Conservation (phyloP, 805 yeast species). For the Komagataella phaffii region DNA sequence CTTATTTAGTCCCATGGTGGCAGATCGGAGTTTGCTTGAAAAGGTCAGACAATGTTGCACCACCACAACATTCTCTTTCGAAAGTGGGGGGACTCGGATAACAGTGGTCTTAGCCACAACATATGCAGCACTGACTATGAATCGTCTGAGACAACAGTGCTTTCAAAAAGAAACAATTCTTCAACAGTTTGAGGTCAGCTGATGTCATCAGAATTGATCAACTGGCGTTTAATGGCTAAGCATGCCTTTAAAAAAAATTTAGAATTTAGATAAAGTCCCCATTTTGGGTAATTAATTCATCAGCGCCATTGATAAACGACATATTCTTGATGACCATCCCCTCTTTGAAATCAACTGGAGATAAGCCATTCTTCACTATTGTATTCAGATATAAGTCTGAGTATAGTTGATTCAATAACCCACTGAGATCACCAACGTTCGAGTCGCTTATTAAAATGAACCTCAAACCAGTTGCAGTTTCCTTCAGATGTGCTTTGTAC, state of each 20-base stretch:
- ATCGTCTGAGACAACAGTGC: too few relatives aligned
- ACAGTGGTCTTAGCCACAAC: too few relatives aligned
- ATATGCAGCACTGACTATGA: too few relatives aligned
- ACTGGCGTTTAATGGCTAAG: background rate
- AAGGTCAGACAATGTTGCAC: too few relatives aligned
- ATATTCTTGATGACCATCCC: slow-evolving; percentile 41
- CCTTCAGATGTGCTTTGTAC: slow-evolving; percentile 69
- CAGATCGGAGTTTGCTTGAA: too few relatives aligned
- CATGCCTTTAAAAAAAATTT: too few relatives aligned
- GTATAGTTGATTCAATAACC: slow-evolving; percentile 45
- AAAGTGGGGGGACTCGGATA: too few relatives aligned
- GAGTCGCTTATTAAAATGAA: slow-evolving; percentile 66
- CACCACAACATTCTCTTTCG: too few relatives aligned
- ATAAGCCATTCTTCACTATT: slow-evolving; percentile 34
- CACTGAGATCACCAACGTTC: slow-evolving; percentile 37
- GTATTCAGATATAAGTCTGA: slow-evolving; percentile 41
- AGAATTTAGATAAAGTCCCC: background rate
- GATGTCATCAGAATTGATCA: background rate
- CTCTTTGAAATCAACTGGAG: slow-evolving; percentile 44
- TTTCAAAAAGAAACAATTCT: too few relatives aligned
- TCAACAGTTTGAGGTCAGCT: background rate
- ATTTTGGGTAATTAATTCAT: slow-evolving; percentile 16
- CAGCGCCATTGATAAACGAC: slow-evolving; percentile 42
- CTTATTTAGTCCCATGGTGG: background rate
- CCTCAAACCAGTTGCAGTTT: slow-evolving; percentile 67